A percentile compares a stretch with the other conserved stretches of the same genome.
These are phyloP conservation scores for Xylariaceae sp. DNA, from an alignment of 2,329 filamentous ascomycete species.

Conservation along the genomic window DNA sequence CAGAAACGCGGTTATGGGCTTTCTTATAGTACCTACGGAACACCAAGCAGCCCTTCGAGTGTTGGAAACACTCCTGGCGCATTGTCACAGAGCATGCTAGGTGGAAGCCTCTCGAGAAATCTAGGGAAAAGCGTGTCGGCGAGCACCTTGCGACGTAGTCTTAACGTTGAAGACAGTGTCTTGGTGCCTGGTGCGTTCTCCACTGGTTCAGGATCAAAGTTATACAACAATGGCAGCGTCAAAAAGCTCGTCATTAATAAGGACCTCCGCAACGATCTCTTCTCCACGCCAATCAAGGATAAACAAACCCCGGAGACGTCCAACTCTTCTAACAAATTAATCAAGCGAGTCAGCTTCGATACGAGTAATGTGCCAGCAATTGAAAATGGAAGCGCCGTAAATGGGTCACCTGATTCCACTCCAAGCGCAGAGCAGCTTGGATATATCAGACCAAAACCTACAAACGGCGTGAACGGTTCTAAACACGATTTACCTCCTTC, in stretches of 20 bases:
- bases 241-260: conserved; percentile 94
- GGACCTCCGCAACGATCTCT: conserved; percentile 70
- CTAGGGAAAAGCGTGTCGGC: conserved; percentile 85
- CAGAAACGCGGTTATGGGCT: conserved; percentile 88
- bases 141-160: conserved; percentile 78
- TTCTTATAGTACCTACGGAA: conserved; percentile 87
- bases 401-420: conserved; percentile 43
- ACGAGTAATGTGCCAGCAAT: conserved; percentile 51
- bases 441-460: conserved; percentile 51
- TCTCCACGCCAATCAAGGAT: conserved; percentile 56
- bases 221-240: conserved; percentile 66
- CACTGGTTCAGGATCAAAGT: conserved; percentile 58
- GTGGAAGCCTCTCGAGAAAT: conserved; percentile 63
- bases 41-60: conserved; percentile 67
- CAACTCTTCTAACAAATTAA: conserved; percentile 53
- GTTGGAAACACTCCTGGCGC: conserved; percentile 65
- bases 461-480: conserved; percentile 43
- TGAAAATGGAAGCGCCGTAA: conserved; percentile 42
- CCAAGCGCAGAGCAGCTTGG: conserved; percentile 57
- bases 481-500: conserved; percentile 37
- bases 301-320: conserved; percentile 40
- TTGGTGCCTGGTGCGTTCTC: conserved; percentile 82
- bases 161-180: conserved; percentile 79
- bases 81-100: conserved; percentile 63
- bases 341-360: conserved; percentile 92